phyloP scores from a whole-genome alignment of 2,329 filamentous ascomycete genomes.

The Pseudocercospora cruenta region DNA sequence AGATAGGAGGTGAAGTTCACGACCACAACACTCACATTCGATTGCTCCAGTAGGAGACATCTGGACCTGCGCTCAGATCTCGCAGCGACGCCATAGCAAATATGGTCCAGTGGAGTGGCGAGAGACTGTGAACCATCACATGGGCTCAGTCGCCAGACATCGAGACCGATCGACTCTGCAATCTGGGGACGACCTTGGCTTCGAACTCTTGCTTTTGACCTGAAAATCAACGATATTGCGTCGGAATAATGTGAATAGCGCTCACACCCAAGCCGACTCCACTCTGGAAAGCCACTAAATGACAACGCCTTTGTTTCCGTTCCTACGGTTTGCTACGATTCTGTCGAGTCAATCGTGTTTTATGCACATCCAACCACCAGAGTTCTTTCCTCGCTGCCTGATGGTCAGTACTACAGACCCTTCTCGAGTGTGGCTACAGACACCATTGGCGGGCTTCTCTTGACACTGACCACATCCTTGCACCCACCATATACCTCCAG shows the following conservation, averaged over 20 bases:
- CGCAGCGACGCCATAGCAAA: background rate
- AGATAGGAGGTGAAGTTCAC: background rate
- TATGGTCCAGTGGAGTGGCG: background rate
- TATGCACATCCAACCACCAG: background rate
- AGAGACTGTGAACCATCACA: background rate
- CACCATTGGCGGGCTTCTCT: conserved; percentile 6
- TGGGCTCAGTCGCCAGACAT: background rate
- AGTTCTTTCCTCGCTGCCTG: background rate
- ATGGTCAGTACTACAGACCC: background rate
- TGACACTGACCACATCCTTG: background rate
- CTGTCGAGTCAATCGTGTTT: background rate
- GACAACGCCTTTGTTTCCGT: background rate
- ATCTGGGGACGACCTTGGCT: background rate
- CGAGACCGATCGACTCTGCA: background rate
- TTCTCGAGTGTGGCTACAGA: background rate
- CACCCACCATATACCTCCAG: background rate
- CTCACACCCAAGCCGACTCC: background rate
- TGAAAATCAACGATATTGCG: background rate
- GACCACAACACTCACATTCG: background rate
- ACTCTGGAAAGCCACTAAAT: background rate
- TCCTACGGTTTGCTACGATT: background rate
- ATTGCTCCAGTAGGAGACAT: background rate
- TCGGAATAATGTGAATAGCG: no score
- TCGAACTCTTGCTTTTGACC: background rate
- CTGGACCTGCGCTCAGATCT: background rate